A percentile compares a stretch with the other conserved stretches of the same genome.
Evolutionary conservation across 2,329 filamentous ascomycete genomes (phyloP).

Genomic region (Xylariaceae sp.): DNA sequence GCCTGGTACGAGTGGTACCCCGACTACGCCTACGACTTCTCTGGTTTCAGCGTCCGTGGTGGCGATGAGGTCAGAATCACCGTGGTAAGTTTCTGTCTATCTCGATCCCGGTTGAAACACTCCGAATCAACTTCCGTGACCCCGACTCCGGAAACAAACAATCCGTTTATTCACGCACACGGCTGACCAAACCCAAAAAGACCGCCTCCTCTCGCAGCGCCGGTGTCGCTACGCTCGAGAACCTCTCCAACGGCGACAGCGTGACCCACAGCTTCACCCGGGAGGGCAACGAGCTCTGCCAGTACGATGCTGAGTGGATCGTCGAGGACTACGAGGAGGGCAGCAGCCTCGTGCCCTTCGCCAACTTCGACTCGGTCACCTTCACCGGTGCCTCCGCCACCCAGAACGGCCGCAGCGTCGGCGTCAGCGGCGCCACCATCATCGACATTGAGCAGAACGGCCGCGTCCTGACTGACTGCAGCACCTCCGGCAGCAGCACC

Average conservation of each 20-base stretch:
- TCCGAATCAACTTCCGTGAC: no score
- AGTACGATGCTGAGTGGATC: conserved; percentile 60
- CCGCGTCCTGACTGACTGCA: conserved; percentile 35
- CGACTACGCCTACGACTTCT: conserved; percentile 51
- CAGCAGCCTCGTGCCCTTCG: conserved; percentile 40
- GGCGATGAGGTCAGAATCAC: conserved; percentile 31
- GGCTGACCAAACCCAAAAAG: conserved; percentile 2
- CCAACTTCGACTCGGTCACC: conserved; percentile 43
- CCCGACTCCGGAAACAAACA: background rate
- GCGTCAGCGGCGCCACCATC: conserved; percentile 39
- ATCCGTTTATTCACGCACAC: background rate
- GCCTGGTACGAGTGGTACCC: conserved; percentile 61
- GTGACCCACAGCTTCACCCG: conserved; percentile 51
- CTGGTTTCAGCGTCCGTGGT: conserved; percentile 37
- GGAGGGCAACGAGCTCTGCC: conserved; percentile 43
- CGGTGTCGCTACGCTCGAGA: conserved; percentile 32
- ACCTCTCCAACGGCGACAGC: conserved; percentile 47
- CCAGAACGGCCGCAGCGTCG: conserved; percentile 37
- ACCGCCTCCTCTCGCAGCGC: conserved; percentile 18
- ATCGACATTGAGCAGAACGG: conserved; percentile 44
- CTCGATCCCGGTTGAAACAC: background rate
- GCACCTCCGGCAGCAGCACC: conserved; percentile 26
- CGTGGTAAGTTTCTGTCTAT: conserved; percentile 21
- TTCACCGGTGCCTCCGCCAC: conserved; percentile 41
- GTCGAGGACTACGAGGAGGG: conserved; percentile 51